A percentile compares a stretch with the other conserved stretches of the same genome.
phyloP scores from a whole-genome alignment of 805 yeast species.

The Candida coleopterorum region DNA sequence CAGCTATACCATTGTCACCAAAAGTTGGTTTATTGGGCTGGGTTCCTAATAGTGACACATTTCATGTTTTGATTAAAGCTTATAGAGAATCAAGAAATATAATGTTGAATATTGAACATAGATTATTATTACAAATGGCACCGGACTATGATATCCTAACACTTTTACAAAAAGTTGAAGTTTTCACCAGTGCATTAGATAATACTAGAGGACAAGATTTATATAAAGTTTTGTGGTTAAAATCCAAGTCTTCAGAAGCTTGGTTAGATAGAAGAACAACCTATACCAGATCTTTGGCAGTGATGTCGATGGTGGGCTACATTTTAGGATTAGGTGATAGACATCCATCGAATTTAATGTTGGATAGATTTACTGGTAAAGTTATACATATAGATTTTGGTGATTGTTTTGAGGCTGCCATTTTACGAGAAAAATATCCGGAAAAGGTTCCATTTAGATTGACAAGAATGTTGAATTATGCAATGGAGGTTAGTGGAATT shows the following conservation, averaged over 20 bases:
- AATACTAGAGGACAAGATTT: conserved; percentile 95
- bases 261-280: conserved; percentile 98
- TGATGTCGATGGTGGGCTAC: conserved; percentile 98
- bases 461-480: conserved; percentile 94
- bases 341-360: conserved; percentile 95
- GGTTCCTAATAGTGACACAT: conserved; percentile 97
- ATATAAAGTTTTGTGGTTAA: conserved; percentile 93
- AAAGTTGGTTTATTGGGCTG: conserved; percentile 95
- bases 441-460: conserved; percentile 97
- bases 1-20: conserved; percentile 95
- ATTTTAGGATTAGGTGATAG: conserved; percentile 96
- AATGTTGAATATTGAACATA: conserved; percentile 84
- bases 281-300: conserved; percentile 92
- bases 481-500: conserved; percentile 98
- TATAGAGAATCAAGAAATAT: conserved; percentile 90
- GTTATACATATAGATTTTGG: conserved; percentile 98
- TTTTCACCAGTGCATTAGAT: conserved; percentile 91
- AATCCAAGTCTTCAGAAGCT: conserved; percentile 91
- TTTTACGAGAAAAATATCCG: conserved; percentile 92
- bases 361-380: conserved; percentile 90
- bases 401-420: conserved; percentile 98
- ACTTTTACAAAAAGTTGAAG: conserved; percentile 88
- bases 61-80: conserved; percentile 88
- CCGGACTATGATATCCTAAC: conserved; percentile 92
- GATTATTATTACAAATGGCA: conserved; percentile 97